These are phyloP conservation scores for Sphaceloma murrayae DNA, from an alignment of 2,329 filamentous ascomycete genomes.

Conservation along the genomic window DNA sequence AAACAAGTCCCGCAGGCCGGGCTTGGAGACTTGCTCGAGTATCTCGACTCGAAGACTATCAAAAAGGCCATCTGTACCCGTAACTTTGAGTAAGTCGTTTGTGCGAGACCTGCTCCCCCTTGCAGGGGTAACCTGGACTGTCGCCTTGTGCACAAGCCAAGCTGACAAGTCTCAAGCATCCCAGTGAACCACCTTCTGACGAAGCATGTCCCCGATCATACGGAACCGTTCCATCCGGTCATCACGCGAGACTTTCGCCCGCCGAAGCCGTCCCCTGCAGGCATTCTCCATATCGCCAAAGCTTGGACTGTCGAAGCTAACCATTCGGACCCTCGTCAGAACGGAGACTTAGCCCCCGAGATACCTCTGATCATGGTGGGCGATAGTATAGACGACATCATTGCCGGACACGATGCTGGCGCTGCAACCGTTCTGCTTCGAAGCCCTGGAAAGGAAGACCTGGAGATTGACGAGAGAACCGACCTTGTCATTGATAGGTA, in stretches of 20 bases:
- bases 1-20: conserved; percentile 74
- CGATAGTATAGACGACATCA: conserved; percentile 82
- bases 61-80: conserved; percentile 84
- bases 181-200: conserved; percentile 65
- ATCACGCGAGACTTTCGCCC: conserved; percentile 74
- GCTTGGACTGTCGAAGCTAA: conserved; percentile 52
- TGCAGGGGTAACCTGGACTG: too few species aligned
- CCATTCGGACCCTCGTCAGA: conserved; percentile 27
- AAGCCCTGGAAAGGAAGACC: conserved; percentile 30
- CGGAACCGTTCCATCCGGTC: conserved; percentile 58
- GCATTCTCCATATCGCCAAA: conserved; percentile 74
- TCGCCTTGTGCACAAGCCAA: neutral
- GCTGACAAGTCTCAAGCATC: conserved; percentile 29
- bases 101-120: too few species aligned
- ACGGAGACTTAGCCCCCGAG: conserved; percentile 29
- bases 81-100: conserved; percentile 78
- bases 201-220: conserved; percentile 59
- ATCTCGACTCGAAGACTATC: conserved; percentile 58
- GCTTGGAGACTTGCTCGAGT: conserved; percentile 66
- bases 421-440: conserved; percentile 77
- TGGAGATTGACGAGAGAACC: conserved; percentile 27
- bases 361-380: conserved; percentile 44
- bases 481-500: conserved; percentile 26
- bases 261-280: conserved; percentile 81
- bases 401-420: conserved; percentile 70